Evolutionary conservation across 257 asterid genomes (phyloP).

Genomic region (Solanum tarijense): DNA sequence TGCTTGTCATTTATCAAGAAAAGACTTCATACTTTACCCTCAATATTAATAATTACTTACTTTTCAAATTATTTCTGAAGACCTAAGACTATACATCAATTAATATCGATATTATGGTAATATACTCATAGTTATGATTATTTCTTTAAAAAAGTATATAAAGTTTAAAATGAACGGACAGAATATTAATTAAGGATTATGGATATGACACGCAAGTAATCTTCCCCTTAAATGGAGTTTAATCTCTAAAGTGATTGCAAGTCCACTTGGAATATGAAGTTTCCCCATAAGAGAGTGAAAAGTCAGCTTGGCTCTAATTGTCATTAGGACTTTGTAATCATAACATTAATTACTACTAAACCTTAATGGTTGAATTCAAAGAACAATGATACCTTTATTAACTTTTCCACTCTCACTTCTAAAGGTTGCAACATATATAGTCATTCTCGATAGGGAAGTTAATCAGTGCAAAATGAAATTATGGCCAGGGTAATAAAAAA

Average conservation of each 20-base stretch:
- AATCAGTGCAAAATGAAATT: background rate
- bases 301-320: conserved; percentile 31
- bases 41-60: background rate
- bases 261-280: conserved; percentile 21
- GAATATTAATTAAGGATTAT: background rate
- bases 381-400: conserved; percentile 1
- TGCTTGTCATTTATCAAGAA: background rate
- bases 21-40: background rate
- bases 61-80: background rate
- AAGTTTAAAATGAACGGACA: background rate
- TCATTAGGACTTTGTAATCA: conserved; percentile 23
- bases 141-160: background rate
- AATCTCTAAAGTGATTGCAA: conserved; percentile 17
- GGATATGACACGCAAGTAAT: conserved; percentile 5
- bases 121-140: background rate
- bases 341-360: conserved; percentile 8
- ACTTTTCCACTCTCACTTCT: background rate
- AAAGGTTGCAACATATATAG: background rate
- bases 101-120: background rate
- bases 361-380: conserved; percentile 12
- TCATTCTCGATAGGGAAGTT: background rate
- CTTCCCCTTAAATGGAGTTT: conserved; percentile 24
- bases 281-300: conserved; percentile 6
- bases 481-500: background rate
- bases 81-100: background rate